Evolutionary conservation across 2,329 filamentous ascomycete genomes (phyloP).

Genomic region (Venturiaceae sp.): DNA sequence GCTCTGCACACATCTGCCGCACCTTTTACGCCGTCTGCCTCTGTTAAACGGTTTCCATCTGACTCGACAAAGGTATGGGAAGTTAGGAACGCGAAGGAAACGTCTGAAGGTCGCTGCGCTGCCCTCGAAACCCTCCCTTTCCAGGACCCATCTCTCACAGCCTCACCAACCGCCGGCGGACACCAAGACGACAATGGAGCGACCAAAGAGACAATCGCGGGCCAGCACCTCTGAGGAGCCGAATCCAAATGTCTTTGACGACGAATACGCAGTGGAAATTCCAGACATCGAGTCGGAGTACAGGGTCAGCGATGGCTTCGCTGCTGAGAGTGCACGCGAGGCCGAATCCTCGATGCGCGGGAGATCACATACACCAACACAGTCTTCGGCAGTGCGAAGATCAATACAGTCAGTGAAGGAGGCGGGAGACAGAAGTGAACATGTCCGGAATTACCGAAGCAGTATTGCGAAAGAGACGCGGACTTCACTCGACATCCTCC

Average conservation of each 20-base stretch:
- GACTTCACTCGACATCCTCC: constrained; percentile 10
- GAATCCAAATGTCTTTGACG: constrained; percentile 36
- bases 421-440: neutral
- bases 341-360: constrained; percentile 14
- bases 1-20: neutral
- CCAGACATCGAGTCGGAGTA: constrained; percentile 24
- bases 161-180: neutral
- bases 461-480: constrained; percentile 10
- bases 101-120: neutral
- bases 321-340: constrained; percentile 17
- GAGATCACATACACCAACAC: neutral
- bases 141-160: neutral
- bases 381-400: neutral
- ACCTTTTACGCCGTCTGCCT: neutral
- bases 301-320: neutral
- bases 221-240: neutral
- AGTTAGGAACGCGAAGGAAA: neutral
- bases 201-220: neutral
- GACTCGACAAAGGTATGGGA: neutral
- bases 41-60: neutral
- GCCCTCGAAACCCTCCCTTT: neutral
- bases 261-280: constrained; percentile 33
- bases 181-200: neutral
- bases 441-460: neutral
- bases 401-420: neutral